Base-by-base conservation (phyloP, 768 basidiomycete species). In the Lepiota brunneoincarnata region DNA sequence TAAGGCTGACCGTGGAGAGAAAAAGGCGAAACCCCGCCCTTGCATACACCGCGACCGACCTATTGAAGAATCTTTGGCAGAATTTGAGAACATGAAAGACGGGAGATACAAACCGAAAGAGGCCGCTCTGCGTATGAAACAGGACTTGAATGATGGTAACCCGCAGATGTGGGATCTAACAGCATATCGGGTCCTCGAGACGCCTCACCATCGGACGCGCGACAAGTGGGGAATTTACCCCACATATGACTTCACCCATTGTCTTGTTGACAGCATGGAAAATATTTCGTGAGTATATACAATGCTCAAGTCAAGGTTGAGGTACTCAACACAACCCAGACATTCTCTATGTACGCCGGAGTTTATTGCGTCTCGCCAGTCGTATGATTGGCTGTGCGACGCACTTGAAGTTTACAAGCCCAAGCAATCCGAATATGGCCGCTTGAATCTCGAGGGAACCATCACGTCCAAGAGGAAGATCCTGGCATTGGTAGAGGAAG, bases 151-250 rank as follows among this genome's bases (percentile, higher is more conserved):
- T 42, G 91, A 92, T 56, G 88, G 89, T 11, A 99, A 98, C 69
- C 96, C 96, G 10, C 93, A 94, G 71, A 98, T 99, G 97, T 99
- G 97, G 97, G 97, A 99, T 72, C 72, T 97, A 51, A 91, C 97
- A 34, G 96, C 96, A 6, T 99, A 98, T 67, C 87, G 97, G 23
- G 92, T 98, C 14, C 78, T 98, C 49, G 82, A 89, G 47, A 83
- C 92, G 1, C 84, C 90, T 26, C 97, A 99, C 69, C 96, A 98
- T 64, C 84, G 97, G 20, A 98, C 97, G 1, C 84, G 84, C 9
- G 85, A 87, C 67, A 90, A 88, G 64, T 99, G 97, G 97, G 91
- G 82, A 65, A 93, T 99, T 57, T 99, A 99, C 69, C 96, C 96
- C 2, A 98, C 95, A 0, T 99, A 99, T 67, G 97, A 99, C 68